These are phyloP conservation scores for Pythium periplocum DNA, from an alignment of 352 stramenopile genomes.

Conservation along the genomic window DNA sequence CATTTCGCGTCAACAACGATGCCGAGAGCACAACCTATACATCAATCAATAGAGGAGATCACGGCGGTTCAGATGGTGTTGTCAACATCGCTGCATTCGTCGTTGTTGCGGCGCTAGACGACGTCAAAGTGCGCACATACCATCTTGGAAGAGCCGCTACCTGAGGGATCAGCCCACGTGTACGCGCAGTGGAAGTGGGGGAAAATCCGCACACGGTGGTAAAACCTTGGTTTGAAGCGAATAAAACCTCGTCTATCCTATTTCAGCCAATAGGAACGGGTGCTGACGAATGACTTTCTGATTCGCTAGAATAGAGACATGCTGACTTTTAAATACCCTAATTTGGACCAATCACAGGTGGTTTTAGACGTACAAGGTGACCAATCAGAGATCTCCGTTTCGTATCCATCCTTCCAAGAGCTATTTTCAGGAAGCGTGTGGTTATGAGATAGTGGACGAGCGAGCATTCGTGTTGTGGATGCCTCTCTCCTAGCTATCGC, in stretches of 20 bases:
- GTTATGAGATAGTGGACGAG: neutral
- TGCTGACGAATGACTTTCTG: neutral
- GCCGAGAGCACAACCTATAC: constrained; percentile 93
- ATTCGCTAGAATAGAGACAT: neutral
- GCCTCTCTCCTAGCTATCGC: neutral
- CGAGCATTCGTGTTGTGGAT: neutral
- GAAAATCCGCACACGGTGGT: constrained; percentile 14
- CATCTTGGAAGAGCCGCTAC: too few species aligned
- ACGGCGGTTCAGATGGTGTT: too few species aligned
- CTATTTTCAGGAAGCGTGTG: neutral
- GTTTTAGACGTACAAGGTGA: too few species aligned
- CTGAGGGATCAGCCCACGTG: constrained; percentile 5
- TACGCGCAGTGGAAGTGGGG: constrained; percentile 20
- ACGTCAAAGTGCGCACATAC: too few species aligned
- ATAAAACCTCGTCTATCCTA: constrained; percentile 19
- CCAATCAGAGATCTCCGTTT: too few species aligned
- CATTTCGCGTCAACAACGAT: constrained; percentile 92
- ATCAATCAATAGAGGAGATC: too few species aligned
- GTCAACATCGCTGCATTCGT: too few species aligned
- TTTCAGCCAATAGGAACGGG: neutral
- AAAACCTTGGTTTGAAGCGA: too few species aligned
- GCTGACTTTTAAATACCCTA: neutral
- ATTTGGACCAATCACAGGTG: constrained; percentile 7
- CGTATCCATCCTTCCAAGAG: neutral
- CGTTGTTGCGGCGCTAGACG: too few species aligned